A percentile compares a stretch with the other conserved stretches of the same genome.
These are phyloP conservation scores for Artemisia princeps DNA, from an alignment of 140 eudicot genomes.

Conservation along the genomic window DNA sequence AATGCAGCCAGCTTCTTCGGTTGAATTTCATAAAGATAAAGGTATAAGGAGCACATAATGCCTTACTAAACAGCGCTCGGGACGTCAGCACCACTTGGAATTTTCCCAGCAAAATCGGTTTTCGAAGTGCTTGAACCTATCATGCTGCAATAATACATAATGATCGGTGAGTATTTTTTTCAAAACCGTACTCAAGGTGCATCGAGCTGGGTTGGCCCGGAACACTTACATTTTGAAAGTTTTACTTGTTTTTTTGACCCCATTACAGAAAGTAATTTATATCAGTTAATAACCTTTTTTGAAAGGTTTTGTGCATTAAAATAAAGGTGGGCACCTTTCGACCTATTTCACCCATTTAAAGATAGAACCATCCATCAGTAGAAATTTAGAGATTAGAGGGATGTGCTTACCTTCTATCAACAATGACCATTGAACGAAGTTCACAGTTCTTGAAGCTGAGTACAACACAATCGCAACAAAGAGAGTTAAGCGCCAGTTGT, in stretches of 20 bases:
- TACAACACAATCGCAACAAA: conserved; percentile 8
- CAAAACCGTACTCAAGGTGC: not conserved
- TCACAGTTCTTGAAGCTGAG: conserved; percentile 84
- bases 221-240: too few relatives aligned
- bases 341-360: too few relatives aligned
- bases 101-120: conserved; percentile 71
- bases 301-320: too few relatives aligned
- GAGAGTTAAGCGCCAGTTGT: not conserved
- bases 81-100: conserved; percentile 67
- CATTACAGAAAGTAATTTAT: too few relatives aligned
- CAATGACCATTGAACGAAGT: conserved; percentile 81
- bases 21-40: not conserved
- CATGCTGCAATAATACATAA: conserved; percentile 41
- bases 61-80: conserved; percentile 54
- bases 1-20: conserved; percentile 15
- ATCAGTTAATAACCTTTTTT: too few relatives aligned
- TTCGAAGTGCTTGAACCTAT: conserved; percentile 45
- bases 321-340: too few relatives aligned
- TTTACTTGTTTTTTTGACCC: too few relatives aligned
- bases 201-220: not conserved
- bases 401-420: conserved; percentile 62
- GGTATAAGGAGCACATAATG: conserved; percentile 5
- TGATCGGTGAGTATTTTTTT: not conserved
- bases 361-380: not conserved
- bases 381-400: not conserved